Evolutionary conservation across 257 asterid species (phyloP).

Genomic region (Solanum sitiens): DNA sequence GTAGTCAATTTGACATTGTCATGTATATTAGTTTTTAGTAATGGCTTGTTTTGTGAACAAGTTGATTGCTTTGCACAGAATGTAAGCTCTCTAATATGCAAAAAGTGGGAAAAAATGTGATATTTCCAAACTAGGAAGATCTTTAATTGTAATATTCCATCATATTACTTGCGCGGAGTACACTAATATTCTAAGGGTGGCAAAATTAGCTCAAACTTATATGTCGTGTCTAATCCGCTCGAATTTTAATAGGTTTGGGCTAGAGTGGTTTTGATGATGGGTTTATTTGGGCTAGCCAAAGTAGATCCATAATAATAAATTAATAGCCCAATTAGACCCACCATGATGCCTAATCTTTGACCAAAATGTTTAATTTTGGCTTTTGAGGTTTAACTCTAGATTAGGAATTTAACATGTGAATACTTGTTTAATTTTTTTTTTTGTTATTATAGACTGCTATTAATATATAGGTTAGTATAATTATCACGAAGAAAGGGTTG

Average conservation of each 20-base stretch:
- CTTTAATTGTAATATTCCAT: not conserved
- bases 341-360: not conserved
- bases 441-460: too few relatives aligned
- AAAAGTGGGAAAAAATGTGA: not conserved
- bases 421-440: too few relatives aligned
- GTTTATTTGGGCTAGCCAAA: not conserved
- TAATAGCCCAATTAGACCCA: not conserved
- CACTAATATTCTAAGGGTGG: not conserved
- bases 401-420: too few relatives aligned
- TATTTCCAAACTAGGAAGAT: not conserved
- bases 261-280: not conserved
- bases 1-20: not conserved
- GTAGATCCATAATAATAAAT: not conserved
- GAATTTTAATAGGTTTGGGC: not conserved
- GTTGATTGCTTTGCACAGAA: not conserved
- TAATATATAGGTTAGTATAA: not conserved
- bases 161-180: not conserved
- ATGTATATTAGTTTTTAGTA: not conserved
- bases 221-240: too few relatives aligned
- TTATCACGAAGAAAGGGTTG: too few relatives aligned
- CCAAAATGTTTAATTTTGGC: not conserved
- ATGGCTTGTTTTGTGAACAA: not conserved
- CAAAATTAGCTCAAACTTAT: not conserved
- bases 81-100: not conserved
- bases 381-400: not conserved